Base-by-base conservation (phyloP, 768 basidiomycete species). In the Leccinum ochraceum region DNA sequence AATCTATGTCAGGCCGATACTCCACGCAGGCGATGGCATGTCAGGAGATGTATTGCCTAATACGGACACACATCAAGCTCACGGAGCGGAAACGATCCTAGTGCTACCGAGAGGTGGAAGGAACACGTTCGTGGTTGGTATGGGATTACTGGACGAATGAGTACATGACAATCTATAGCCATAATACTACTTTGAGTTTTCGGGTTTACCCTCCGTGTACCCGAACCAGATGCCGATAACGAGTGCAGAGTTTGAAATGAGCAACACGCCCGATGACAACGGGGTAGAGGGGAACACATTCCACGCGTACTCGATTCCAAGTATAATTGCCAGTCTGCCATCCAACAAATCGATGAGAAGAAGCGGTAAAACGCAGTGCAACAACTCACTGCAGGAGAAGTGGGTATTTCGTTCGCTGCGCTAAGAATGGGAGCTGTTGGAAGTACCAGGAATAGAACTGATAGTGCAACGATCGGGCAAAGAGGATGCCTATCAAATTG, bases 381-480 rank as follows among this genome's bases (percentile, higher is more conserved):
- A 60, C 51, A 20, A 75, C 83, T 62, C 68, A 91, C 92, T 86
- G 90, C 39, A 89, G 17, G 28, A 76, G 30, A 14, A 82, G 53
- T 16, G 89, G 89, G 71, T 84, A 90, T 56, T 75, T 80, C 5
- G 90, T 88, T 70, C 86, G 86, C 83, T 87, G 95, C 4, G 85
- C 78, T 30, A 98, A 74, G 69, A 95, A 88, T 1, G 96, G 94
- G 36, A 96, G 73, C 67, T 95, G 93, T 59, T 92, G 89, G 10
- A 89, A 92, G 71, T 98, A 98, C 97, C 97, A 99, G 6, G 92
- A 88, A 73, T 97, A 97, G 75, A 99, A 99, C 66, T 99, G 97
- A 71, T 98, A 98, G 71, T 99, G 97, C 49, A 99, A 77, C 10
- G 96, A 98, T 20, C 97, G 86, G 22, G 97, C 93, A 71, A 92